Base-by-base conservation (phyloP, 148 eudicot genomes). In the Vaccinium corymbosum region DNA sequence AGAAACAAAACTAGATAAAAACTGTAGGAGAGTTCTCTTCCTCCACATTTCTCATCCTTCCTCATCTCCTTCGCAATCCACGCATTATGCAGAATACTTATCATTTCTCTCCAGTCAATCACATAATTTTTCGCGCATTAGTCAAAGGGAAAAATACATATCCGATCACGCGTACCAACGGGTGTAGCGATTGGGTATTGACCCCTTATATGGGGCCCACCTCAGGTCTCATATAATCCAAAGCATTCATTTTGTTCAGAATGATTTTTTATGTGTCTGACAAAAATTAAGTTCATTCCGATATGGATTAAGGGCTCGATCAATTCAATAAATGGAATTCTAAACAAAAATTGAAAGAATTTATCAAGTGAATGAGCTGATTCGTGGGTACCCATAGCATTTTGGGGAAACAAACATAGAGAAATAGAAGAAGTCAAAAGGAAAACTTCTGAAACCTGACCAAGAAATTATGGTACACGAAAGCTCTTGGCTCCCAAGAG, bases 401-500 rank as follows among this genome's bases (percentile, higher is more conserved):
- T 42, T 42, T 42, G 46, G 55, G 29, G 25, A 76, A 76, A 29
- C 73, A 35, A 1, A 35, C n/a, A 19, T 6, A 83, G 9, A 76
- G n/a, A 57, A 59, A 83, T 3, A 75, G 48, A 6, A 6, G 25
- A 5, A n/a, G 8, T 15, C 3, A 17, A 51, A 22, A 62, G 29
- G 46, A 53, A 50, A 57, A 80, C 6, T 9, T 1, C 32, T 6
- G 79, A 7, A 73, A 46, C 78, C 89, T 79, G n/a, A 96, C 99
- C 98, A 96, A 82, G 85, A 96, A 96, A 88, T 94, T 90, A 70
- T 96, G 99, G 82, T 91, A 96, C 83, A 96, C 80, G 77, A 83
- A 87, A 78, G 99, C 99, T 90, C 99, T 87, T 15, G 99, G 99
- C 88, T 96, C 97, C 99, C 98, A 96, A 73, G 99, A 96, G 57